Conservation (phyloP, 1,139 yeast species). For the Candida pseudoviswanathii region DNA sequence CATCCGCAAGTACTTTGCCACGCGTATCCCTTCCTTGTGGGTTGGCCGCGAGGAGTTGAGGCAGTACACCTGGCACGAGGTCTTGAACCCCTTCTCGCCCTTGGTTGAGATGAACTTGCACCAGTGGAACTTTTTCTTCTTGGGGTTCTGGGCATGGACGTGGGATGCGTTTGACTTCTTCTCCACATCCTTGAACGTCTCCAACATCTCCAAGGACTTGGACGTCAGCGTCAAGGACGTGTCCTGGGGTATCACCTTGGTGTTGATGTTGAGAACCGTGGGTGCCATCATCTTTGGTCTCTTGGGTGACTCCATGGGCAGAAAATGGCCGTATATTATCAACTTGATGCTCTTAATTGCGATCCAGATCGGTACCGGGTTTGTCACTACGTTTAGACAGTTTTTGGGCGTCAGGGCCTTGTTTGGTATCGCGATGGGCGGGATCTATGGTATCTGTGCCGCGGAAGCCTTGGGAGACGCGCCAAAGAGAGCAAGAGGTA, state of each 20-base stretch:
- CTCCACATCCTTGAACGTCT: slow-evolving; percentile 37
- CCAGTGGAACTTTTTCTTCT: slow-evolving; percentile 40
- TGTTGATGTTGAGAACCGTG: slow-evolving; percentile 46
- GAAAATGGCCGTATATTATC: slow-evolving; percentile 40
- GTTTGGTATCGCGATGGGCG: slow-evolving; percentile 49
- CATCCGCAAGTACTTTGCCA: slow-evolving; percentile 27
- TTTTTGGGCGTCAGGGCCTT: slow-evolving; percentile 44
- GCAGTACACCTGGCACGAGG: slow-evolving; percentile 29
- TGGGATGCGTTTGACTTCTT: slow-evolving; percentile 49
- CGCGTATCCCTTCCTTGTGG: slow-evolving; percentile 36
- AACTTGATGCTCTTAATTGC: slow-evolving; percentile 33
- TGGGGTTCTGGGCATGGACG: slow-evolving; percentile 44
- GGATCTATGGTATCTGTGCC: slow-evolving; percentile 41
- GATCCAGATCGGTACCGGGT: slow-evolving; percentile 45
- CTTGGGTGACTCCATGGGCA: slow-evolving; percentile 39
- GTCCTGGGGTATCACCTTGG: slow-evolving; percentile 49
- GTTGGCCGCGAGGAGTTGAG: slow-evolving; percentile 33
- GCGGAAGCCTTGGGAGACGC: slow-evolving; percentile 44
- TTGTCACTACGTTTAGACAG: slow-evolving; percentile 37
- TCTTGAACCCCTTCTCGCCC: slow-evolving; percentile 38
- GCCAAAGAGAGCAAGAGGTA: slow-evolving; percentile 40
- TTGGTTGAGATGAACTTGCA: slow-evolving; percentile 28
- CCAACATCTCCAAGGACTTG: slow-evolving; percentile 32
- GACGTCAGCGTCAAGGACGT: slow-evolving; percentile 29
- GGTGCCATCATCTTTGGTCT: slow-evolving; percentile 44